A percentile compares a stretch with the other conserved stretches of the same genome.
Evolutionary conservation across 2,329 filamentous ascomycete species (phyloP).

Genomic region (Fusarium sulawesiense): DNA sequence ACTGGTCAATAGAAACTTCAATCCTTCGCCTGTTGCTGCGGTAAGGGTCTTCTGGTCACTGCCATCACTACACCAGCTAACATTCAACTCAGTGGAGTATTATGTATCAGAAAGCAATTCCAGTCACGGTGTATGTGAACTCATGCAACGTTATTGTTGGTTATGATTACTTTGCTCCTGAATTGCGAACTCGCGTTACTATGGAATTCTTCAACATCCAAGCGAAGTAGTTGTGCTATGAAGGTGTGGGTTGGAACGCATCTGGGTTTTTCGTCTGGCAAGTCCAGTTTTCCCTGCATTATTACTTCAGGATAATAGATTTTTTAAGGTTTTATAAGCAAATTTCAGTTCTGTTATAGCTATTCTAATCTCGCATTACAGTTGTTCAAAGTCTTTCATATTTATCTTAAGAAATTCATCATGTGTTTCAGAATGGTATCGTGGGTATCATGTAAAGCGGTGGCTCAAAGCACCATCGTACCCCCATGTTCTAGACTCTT

Average conservation of each 20-base stretch:
- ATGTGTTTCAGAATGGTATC: too few relatives aligned
- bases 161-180: slow-evolving; percentile 51
- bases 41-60: slow-evolving; percentile 25
- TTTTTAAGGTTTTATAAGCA: too few relatives aligned
- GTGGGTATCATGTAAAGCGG: too few relatives aligned
- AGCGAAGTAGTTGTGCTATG: background rate
- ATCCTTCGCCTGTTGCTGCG: slow-evolving; percentile 36
- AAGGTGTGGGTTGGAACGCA: too few relatives aligned
- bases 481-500: too few relatives aligned
- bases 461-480: too few relatives aligned
- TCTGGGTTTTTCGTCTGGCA: background rate
- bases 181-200: slow-evolving; percentile 45
- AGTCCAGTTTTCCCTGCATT: background rate
- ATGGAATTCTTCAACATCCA: slow-evolving; percentile 50
- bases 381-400: too few relatives aligned
- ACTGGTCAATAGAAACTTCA: slow-evolving; percentile 38
- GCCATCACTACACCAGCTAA: background rate
- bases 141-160: slow-evolving; percentile 51
- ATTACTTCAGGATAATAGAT: too few relatives aligned
- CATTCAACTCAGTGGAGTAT: slow-evolving; percentile 49
- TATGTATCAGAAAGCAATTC: slow-evolving; percentile 51
- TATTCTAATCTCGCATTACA: too few relatives aligned
- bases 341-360: too few relatives aligned
- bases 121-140: slow-evolving; percentile 52
- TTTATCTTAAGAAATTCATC: too few relatives aligned